Conservation (phyloP, 192 early-diverging fungal genomes). For the Chytriomyces confervae region DNA sequence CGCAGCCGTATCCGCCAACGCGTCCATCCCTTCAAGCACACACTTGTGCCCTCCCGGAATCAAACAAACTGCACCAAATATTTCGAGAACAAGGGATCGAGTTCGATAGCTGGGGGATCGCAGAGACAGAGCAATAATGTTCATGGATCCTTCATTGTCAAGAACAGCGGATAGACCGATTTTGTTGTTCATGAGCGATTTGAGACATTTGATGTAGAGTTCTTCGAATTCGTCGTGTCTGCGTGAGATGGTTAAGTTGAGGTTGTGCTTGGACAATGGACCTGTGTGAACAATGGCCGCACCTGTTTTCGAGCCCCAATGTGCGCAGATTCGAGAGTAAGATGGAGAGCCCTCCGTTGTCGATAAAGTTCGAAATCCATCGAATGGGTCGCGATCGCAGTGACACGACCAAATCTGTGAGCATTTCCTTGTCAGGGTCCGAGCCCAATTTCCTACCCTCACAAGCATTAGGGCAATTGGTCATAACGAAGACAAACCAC, state of each 20-base stretch:
- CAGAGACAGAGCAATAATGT: constrained; percentile 57
- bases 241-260: constrained; percentile 1
- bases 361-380: constrained; percentile 61
- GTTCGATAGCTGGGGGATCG: constrained; percentile 52
- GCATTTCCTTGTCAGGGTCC: constrained; percentile 46
- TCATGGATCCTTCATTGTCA: constrained; percentile 48
- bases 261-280: neutral
- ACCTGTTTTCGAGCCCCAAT: constrained; percentile 50
- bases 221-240: constrained; percentile 61
- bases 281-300: neutral
- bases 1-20: constrained; percentile 40
- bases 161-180: constrained; percentile 59
- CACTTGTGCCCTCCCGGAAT: constrained; percentile 59
- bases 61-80: constrained; percentile 61
- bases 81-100: constrained; percentile 55
- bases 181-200: constrained; percentile 65
- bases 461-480: neutral
- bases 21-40: constrained; percentile 57
- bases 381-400: constrained; percentile 56
- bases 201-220: constrained; percentile 61
- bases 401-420: constrained; percentile 52
- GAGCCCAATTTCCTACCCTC: constrained; percentile 37
- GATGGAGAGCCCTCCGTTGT: constrained; percentile 56
- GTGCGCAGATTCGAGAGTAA: constrained; percentile 50
- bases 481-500: neutral